These are phyloP conservation scores for Globisporangium spinosum DNA, from an alignment of 352 stramenopile species.

Conservation along the genomic window DNA sequence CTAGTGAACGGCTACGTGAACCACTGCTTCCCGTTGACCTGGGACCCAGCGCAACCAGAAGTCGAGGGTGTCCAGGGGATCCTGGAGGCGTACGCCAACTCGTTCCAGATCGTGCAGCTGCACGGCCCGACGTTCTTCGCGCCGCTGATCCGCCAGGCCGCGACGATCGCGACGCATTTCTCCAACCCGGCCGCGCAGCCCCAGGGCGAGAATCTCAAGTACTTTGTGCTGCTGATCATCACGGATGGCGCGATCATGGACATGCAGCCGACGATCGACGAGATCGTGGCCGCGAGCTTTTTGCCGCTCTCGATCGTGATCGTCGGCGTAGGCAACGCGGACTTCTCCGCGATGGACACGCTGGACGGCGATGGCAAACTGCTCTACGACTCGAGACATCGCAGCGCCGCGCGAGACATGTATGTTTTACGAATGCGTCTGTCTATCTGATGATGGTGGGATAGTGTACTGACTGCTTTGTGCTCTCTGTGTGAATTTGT, in stretches of 20 bases:
- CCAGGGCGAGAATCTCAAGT: constrained; percentile 50
- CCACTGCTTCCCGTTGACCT: constrained; percentile 54
- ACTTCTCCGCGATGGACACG: constrained; percentile 63
- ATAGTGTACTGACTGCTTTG: constrained; percentile 1
- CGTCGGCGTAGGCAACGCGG: constrained; percentile 72
- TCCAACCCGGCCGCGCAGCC: constrained; percentile 11
- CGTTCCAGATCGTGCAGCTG: constrained; percentile 63
- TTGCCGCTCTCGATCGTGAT: constrained; percentile 81
- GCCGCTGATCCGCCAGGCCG: constrained; percentile 64
- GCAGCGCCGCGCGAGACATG: constrained; percentile 52
- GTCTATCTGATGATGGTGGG: neutral
- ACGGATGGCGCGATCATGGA: constrained; percentile 78
- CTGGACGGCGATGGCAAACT: constrained; percentile 59
- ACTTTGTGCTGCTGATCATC: constrained; percentile 72
- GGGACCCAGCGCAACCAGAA: constrained; percentile 42
- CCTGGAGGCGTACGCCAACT: constrained; percentile 54
- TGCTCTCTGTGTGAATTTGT: constrained; percentile 4
- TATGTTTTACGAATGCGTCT: constrained; percentile 18
- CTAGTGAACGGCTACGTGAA: constrained; percentile 55
- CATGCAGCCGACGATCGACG: constrained; percentile 69
- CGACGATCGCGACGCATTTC: constrained; percentile 56
- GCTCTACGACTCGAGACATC: constrained; percentile 37
- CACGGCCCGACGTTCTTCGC: constrained; percentile 80
- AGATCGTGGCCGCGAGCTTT: constrained; percentile 57
- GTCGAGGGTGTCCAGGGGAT: constrained; percentile 65